Conservation (phyloP, 2,329 filamentous ascomycete genomes). For the Colletotrichum higginsianum region DNA sequence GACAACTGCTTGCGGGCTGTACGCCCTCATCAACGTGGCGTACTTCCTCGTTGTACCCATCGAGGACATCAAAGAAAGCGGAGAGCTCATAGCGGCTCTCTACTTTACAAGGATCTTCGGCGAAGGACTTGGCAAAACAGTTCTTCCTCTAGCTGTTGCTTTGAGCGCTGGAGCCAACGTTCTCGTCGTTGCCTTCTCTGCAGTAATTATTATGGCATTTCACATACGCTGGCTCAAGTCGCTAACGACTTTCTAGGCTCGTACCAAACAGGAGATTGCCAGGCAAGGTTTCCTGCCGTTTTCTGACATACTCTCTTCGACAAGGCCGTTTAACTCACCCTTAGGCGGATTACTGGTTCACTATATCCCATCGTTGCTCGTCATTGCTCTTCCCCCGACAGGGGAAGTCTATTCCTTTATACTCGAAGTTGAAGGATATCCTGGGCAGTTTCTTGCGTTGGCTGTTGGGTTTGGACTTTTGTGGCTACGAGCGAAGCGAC, state of each 20-base stretch:
- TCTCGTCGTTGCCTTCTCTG: conserved; percentile 78
- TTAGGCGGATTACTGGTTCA: conserved; percentile 78
- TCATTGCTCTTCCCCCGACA: conserved; percentile 76
- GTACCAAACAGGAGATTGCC: conserved; percentile 81
- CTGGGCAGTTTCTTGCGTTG: conserved; percentile 72
- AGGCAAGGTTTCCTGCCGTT: conserved; percentile 80
- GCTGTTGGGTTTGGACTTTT: conserved; percentile 72
- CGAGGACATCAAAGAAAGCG: conserved; percentile 76
- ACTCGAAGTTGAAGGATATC: conserved; percentile 79
- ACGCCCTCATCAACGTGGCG: conserved; percentile 76
- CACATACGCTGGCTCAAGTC: not conserved
- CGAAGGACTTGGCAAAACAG: conserved; percentile 65
- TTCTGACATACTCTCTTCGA: conserved; percentile 72
- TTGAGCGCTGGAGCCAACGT: conserved; percentile 80
- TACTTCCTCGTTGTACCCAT: conserved; percentile 76
- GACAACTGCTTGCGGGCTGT: conserved; percentile 73
- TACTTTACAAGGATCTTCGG: conserved; percentile 79
- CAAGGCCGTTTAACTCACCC: conserved; percentile 76
- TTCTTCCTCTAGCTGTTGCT: conserved; percentile 76
- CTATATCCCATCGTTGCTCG: conserved; percentile 76
- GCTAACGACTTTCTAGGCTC: conserved; percentile 62
- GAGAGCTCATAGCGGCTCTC: conserved; percentile 77
- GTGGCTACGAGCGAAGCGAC: conserved; percentile 71
- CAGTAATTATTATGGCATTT: conserved; percentile 59
- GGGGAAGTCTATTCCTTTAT: conserved; percentile 81